These are phyloP conservation scores for Aspergillus luchuensis DNA, from an alignment of 2,329 filamentous ascomycete species.

Conservation along the genomic window DNA sequence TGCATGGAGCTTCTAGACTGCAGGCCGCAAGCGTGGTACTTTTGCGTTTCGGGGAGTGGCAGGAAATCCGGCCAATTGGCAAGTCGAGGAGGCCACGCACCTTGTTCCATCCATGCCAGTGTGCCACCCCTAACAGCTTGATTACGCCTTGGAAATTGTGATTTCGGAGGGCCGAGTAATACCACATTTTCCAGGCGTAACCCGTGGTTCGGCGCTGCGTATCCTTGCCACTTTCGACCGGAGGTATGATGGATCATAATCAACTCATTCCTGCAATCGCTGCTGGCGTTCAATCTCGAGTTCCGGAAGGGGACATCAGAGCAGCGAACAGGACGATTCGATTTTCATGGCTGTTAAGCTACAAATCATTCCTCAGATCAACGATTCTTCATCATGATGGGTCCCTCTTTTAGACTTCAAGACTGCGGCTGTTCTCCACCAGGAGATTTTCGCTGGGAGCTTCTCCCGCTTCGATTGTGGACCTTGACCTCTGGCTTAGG, in stretches of 20 bases:
- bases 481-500: constrained; percentile 25
- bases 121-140: neutral
- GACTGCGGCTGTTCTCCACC: constrained; percentile 33
- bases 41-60: constrained; percentile 14
- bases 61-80: constrained; percentile 13
- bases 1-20: constrained; percentile 14
- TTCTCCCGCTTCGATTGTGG: constrained; percentile 44
- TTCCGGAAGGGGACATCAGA: neutral
- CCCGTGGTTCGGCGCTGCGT: constrained; percentile 12
- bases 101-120: constrained; percentile 15
- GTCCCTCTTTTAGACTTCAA: constrained; percentile 21
- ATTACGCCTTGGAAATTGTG: neutral
- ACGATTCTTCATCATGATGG: constrained; percentile 14
- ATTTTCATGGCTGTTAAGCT: neutral
- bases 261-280: neutral
- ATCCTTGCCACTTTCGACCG: constrained; percentile 16
- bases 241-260: constrained; percentile 22
- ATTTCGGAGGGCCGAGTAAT: neutral
- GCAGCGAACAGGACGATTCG: neutral
- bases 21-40: constrained; percentile 10
- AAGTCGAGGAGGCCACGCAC: constrained; percentile 24
- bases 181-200: neutral
- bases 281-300: neutral
- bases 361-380: neutral
- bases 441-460: constrained; percentile 37